Conservation (phyloP, 1,139 yeast genomes). For the Debaryomyces robertsiae region DNA sequence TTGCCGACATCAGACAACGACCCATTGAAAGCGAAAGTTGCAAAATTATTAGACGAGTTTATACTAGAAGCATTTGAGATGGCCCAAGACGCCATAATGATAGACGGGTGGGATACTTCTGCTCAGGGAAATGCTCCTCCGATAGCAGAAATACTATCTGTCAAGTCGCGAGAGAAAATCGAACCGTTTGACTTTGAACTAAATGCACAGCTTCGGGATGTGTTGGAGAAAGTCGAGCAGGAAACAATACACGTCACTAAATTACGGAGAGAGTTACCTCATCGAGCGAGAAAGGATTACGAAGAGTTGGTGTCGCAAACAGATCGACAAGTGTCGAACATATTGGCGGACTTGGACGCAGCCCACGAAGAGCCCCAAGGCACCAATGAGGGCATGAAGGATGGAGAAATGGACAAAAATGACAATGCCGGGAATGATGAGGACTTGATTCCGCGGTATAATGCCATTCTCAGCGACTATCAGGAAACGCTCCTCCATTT, state of each 20-base stretch:
- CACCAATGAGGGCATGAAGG: constrained; percentile 20
- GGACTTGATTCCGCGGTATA: constrained; percentile 15
- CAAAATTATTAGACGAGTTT: constrained; percentile 44
- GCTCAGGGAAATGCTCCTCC: constrained; percentile 11
- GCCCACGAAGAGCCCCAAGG: constrained; percentile 14
- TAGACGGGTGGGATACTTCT: constrained; percentile 48
- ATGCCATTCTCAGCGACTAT: constrained; percentile 29
- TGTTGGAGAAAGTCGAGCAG: constrained; percentile 58
- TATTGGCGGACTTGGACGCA: constrained; percentile 25
- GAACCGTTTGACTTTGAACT: constrained; percentile 67
- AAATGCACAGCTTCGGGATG: constrained; percentile 54
- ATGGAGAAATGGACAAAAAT: constrained; percentile 8
- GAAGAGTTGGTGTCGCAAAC: constrained; percentile 29
- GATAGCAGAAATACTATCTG: constrained; percentile 30
- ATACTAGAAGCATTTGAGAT: constrained; percentile 53
- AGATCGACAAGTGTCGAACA: constrained; percentile 35
- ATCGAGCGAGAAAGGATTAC: constrained; percentile 30
- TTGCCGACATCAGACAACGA: constrained; percentile 50
- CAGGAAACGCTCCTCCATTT: constrained; percentile 28
- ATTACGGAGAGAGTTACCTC: constrained; percentile 57
- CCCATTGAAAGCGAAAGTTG: constrained; percentile 48
- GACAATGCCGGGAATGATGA: no score
- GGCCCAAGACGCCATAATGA: constrained; percentile 50
- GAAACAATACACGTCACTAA: constrained; percentile 56
- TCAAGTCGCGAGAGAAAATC: constrained; percentile 42